phyloP scores from a whole-genome alignment of 2,329 filamentous ascomycete species.

The Gaeumannomyces tritici region DNA sequence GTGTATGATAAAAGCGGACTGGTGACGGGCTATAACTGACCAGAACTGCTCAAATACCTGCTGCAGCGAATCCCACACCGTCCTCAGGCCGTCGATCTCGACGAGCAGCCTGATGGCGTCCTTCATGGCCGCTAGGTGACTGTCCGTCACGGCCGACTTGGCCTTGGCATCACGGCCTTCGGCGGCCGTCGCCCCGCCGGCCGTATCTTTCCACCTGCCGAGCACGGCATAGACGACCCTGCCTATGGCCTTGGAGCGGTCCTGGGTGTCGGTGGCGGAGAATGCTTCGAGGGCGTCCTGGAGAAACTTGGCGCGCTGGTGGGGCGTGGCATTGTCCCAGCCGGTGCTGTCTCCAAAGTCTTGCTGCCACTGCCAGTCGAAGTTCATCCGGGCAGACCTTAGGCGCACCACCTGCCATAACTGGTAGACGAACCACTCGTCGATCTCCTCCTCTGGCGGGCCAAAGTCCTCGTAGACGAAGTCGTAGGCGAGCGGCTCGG shows the following conservation, averaged over 20 bases:
- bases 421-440: constrained; percentile 96
- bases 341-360: constrained; percentile 29
- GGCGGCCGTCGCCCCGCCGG: constrained; percentile 32
- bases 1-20: not conserved
- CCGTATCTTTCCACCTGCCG: constrained; percentile 62
- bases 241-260: constrained; percentile 44
- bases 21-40: constrained; percentile 22
- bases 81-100: constrained; percentile 37
- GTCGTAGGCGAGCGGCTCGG: constrained; percentile 69
- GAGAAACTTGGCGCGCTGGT: constrained; percentile 48
- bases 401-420: constrained; percentile 77
- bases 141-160: constrained; percentile 41
- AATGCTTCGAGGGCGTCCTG: constrained; percentile 35
- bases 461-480: constrained; percentile 71
- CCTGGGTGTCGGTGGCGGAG: constrained; percentile 31
- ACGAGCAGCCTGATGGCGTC: constrained; percentile 41
- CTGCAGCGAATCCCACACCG: constrained; percentile 41
- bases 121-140: constrained; percentile 51
- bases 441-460: constrained; percentile 75
- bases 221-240: constrained; percentile 53
- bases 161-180: constrained; percentile 27
- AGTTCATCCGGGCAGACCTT: constrained; percentile 64
- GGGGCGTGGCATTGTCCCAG: constrained; percentile 58
- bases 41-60: constrained; percentile 42
- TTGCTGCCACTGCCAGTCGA: constrained; percentile 65